Conservation (phyloP, 345 rosid genomes). For the Pelargonium nanum region DNA sequence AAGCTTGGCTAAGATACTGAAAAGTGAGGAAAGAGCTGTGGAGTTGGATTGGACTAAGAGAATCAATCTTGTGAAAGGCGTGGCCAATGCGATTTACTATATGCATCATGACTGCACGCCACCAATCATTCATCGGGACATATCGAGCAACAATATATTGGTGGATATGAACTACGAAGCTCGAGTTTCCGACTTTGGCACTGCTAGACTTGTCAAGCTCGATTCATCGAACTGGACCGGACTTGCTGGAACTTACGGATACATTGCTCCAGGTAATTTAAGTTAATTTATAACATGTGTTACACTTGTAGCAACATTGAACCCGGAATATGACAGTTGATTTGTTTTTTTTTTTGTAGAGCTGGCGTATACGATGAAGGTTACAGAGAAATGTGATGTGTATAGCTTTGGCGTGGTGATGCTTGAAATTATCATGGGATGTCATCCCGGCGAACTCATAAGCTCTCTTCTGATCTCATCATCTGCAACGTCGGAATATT, state of each 20-base stretch:
- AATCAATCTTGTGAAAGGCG: conserved; percentile 14
- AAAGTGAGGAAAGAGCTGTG: conserved; percentile 4
- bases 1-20: conserved; percentile 12
- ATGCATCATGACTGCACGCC: conserved; percentile 21
- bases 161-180: conserved; percentile 14
- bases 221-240: conserved; percentile 23
- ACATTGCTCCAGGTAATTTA: conserved; percentile 22
- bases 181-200: conserved; percentile 23
- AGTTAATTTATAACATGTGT: neutral
- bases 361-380: conserved; percentile 27
- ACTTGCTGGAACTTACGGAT: conserved; percentile 23
- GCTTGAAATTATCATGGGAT: conserved; percentile 19
- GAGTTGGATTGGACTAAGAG: conserved; percentile 16
- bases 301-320: no score
- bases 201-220: conserved; percentile 10
- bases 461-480: neutral
- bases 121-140: conserved; percentile 23
- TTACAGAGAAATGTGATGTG: conserved; percentile 26
- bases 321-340: neutral
- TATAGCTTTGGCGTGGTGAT: conserved; percentile 28
- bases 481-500: neutral
- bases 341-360: conserved; percentile 13
- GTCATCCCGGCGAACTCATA: conserved; percentile 21
- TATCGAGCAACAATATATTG: conserved; percentile 20
- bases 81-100: conserved; percentile 14